Base-by-base conservation (phyloP, 2,329 filamentous ascomycete genomes). In the Colletotrichum paranaense region DNA sequence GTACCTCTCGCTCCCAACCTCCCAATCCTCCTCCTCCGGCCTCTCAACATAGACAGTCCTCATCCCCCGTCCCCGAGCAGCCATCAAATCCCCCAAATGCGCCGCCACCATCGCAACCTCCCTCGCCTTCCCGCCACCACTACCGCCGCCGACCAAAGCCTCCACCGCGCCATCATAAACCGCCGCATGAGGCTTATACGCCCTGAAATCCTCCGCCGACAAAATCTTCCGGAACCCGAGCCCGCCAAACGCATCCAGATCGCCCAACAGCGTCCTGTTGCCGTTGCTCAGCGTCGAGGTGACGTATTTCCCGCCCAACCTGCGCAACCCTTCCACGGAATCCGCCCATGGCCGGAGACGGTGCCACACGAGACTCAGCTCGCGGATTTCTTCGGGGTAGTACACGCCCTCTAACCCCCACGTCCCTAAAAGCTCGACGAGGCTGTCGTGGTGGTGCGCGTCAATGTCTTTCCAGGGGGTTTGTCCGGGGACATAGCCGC, bases 71-170 rank as follows among this genome's bases (percentile, higher is more conserved):
- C 78, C 79, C 77, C 90, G 90, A 5, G 94, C 94, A 0, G 88
- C 92, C 73, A 89, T 84, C 67, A 97, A 82, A 81, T 96, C 94
- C 6, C 78, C 81, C 71, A 96, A 82, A 82, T 96, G 94, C 49
- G 94, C 91, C 19, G 94, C 94, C 24, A 97, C 93, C 89, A 97
- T 91, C 24, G 90, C 92, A 70, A 94, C 92, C 78, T 95, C 86
- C 2, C 80, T 79, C 0, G 91, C 88, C 73, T 87, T 77, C 55
- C 91, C 74, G 0, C 88, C 89, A 2, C 64, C 66, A 0, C 66
- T 46, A 11, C 64, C 66, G 0, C 70, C 67, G 3, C 60, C 22
- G 65, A 95, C 81, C 75, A 49, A 49, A n/a, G 84, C 86, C 69
- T 85, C 81, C 2, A 87, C 92, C 0, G 92, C 93, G 4, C 94